These are phyloP conservation scores for Scutellospora calospora DNA, from an alignment of 371 early-diverging fungal species.

Conservation along the genomic window DNA sequence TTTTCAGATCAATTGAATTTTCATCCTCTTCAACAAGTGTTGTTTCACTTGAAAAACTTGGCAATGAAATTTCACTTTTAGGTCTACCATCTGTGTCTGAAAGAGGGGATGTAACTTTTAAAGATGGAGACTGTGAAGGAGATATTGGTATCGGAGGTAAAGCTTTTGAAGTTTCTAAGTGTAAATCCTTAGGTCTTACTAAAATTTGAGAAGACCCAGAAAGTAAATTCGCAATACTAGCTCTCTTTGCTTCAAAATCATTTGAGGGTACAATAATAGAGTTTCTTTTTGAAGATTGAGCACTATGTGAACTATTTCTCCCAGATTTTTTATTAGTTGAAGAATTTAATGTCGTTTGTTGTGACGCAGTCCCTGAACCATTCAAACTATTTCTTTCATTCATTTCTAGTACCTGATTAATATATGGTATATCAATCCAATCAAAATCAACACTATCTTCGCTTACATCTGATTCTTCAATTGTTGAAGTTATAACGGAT, in stretches of 20 bases:
- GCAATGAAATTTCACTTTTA: constrained; percentile 6
- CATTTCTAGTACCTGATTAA: background rate
- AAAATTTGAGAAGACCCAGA: background rate
- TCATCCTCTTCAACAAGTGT: constrained; percentile 32
- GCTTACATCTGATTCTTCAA: constrained; percentile 9
- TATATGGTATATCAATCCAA: constrained; percentile 21
- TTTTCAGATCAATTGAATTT: constrained; percentile 1
- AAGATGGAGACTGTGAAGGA: background rate
- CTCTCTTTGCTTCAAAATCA: constrained; percentile 19
- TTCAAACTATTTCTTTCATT: background rate
- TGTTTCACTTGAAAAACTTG: background rate
- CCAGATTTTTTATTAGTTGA: background rate
- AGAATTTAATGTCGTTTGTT: background rate
- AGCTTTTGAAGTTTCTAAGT: background rate
- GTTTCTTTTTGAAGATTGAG: constrained; percentile 25
- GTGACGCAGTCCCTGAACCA: background rate
- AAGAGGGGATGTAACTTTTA: background rate
- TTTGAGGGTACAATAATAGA: background rate
- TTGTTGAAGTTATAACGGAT: background rate
- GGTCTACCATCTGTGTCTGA: background rate
- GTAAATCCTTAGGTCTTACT: background rate
- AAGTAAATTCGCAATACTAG: constrained; percentile 8
- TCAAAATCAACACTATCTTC: background rate
- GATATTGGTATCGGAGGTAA: background rate
- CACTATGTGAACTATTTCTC: background rate